Evolutionary conservation across 208 protist genomes (phyloP), one percentile per base, ranked within the genome.

Genomic region (Acanthamoeba triangularis): DNA sequence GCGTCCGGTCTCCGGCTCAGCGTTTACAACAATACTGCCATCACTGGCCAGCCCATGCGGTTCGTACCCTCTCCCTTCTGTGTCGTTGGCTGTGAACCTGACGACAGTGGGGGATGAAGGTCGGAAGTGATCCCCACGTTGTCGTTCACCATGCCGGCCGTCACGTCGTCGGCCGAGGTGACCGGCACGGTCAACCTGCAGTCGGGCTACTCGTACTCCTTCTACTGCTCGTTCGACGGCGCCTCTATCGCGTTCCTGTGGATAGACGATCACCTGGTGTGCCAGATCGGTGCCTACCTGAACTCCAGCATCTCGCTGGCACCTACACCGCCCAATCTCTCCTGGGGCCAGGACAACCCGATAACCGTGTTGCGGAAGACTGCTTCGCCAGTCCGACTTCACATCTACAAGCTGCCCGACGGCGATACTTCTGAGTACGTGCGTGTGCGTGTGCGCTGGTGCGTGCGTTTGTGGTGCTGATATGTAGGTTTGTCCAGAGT

Each of bases 251-350:
- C 33, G 16, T 76, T 76, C 33, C 33, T 76, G 28, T 76, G 67
- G 67, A 44, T 76, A 7, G 67, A 76, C 67, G 67, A 76, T 13
- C 67, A 76, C 67, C 35, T 76, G 11, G 67, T 76, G 67, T 76
- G 67, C 33, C 67, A 76, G 33, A 7, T 47, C 10, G 67, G 67
- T n/a, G 67, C 33, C 28, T 76, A 76, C 33, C 3, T 76, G 33
- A 6, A 44, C 13, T 11, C 67, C 67, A 20, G 0, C 30, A 11
- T 47, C 28, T 41, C 33, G 7, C 67, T 76, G 7, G 13, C 25
- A 0, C 67, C 67, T 30, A 41, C 35, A 7, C 25, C 28, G 33
- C 35, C 67, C 35, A 47, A 7, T 7, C 28, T 76, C 33, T 2
- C 5, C 14, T 76, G 33, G 28, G 67, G 67, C 67, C 33, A 44